phyloP scores from a whole-genome alignment of 2,329 filamentous ascomycete species.

The Cytospora paraplurivora region DNA sequence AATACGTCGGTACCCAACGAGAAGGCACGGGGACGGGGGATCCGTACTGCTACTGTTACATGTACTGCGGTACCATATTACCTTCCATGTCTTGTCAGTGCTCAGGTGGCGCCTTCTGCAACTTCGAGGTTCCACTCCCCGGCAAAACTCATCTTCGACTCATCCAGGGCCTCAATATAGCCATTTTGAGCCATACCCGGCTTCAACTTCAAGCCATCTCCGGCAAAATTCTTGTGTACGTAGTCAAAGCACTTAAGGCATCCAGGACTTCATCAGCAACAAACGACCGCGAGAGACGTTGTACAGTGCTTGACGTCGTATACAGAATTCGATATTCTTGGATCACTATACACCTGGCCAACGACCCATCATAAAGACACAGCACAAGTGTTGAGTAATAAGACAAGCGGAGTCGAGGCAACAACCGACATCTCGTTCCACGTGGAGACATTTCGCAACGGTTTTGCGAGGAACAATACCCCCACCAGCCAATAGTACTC shows the following conservation, averaged over 20 bases:
- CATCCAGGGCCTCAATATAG: background rate
- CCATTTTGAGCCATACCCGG: background rate
- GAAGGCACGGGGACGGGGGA: background rate
- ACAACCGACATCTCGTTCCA: background rate
- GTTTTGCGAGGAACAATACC: background rate
- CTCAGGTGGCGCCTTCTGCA: background rate
- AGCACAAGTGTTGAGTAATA: background rate
- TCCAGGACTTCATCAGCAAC: background rate
- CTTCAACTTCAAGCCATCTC: background rate
- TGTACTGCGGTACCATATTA: background rate
- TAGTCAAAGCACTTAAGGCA: background rate
- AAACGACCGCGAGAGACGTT: no score
- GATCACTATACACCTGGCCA: background rate
- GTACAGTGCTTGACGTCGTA: no score
- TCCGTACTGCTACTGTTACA: background rate
- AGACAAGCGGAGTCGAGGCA: background rate
- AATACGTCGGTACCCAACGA: background rate
- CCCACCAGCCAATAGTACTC: background rate
- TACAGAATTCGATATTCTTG: no score
- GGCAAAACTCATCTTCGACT: background rate
- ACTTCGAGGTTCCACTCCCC: conserved; percentile 1
- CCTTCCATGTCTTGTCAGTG: background rate
- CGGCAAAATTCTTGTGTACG: background rate
- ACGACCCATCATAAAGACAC: background rate
- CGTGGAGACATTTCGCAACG: background rate